Percentiles rank a stretch among this genome's conserved stretches.
These are phyloP conservation scores for Entophlyctis helioformis DNA, from an alignment of 192 early-diverging fungal species.

Conservation along the genomic window DNA sequence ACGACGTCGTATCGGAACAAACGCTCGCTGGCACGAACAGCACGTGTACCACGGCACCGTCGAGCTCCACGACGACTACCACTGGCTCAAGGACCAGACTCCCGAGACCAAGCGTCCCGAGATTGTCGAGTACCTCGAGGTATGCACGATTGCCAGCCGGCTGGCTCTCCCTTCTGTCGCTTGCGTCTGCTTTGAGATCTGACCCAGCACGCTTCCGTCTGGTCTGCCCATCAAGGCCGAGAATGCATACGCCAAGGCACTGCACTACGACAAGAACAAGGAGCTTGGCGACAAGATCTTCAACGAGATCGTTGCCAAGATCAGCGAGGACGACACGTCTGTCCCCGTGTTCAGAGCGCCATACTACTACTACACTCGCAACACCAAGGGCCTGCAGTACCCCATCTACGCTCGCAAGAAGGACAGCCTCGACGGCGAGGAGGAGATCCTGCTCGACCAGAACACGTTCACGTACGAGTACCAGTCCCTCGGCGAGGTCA, in stretches of 20 bases:
- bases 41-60: slow-evolving; percentile 2
- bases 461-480: slow-evolving; percentile 18
- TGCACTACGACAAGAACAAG: slow-evolving; percentile 16
- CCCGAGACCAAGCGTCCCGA: slow-evolving; percentile 15
- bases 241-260: slow-evolving; percentile 22
- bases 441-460: slow-evolving; percentile 20
- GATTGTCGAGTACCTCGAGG: slow-evolving; percentile 27
- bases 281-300: slow-evolving; percentile 26
- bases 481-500: slow-evolving; percentile 7
- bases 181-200: neutral
- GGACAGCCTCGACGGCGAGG: slow-evolving; percentile 5
- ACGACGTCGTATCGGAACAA: too few relatives aligned
- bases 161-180: neutral
- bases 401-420: slow-evolving; percentile 25
- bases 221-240: slow-evolving; percentile 8
- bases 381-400: slow-evolving; percentile 37
- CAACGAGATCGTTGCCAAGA: slow-evolving; percentile 24
- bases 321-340: slow-evolving; percentile 29
- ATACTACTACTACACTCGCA: slow-evolving; percentile 34
- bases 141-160: neutral
- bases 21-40: too few relatives aligned
- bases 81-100: slow-evolving; percentile 36
- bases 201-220: neutral
- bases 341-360: slow-evolving; percentile 19
- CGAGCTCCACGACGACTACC: slow-evolving; percentile 23